These are phyloP conservation scores for Bruguiera gymnorhiza DNA, from an alignment of 345 rosid genomes.

Conservation along the genomic window DNA sequence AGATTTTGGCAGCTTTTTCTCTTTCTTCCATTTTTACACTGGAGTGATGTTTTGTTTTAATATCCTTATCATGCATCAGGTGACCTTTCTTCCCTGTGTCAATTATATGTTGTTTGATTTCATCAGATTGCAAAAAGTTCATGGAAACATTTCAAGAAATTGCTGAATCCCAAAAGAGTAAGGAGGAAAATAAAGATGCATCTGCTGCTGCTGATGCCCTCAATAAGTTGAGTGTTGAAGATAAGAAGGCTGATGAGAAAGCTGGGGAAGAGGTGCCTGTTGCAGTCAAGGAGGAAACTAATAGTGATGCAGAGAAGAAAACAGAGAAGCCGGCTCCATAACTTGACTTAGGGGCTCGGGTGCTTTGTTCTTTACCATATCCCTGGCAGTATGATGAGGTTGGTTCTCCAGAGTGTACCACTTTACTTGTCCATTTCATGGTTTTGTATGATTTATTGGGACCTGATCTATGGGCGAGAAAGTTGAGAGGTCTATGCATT, in stretches of 20 bases:
- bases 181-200: conserved; percentile 68
- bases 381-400: conserved; percentile 12
- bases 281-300: conserved; percentile 32
- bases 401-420: conserved; percentile 3
- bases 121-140: conserved; percentile 75
- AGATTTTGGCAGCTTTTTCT: too few relatives aligned
- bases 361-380: conserved; percentile 9
- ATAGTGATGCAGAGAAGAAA: conserved; percentile 49
- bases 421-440: conserved; percentile 9
- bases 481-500: conserved; percentile 27
- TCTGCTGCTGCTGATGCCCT: conserved; percentile 67
- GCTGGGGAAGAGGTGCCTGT: conserved; percentile 32
- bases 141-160: conserved; percentile 78
- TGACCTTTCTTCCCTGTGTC: background rate
- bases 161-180: conserved; percentile 56
- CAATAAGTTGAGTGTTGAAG: conserved; percentile 67
- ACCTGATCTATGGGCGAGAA: conserved; percentile 16
- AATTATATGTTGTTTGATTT: background rate
- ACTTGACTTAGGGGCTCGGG: conserved; percentile 26
- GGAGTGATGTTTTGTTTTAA: too few relatives aligned
- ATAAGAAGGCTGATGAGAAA: conserved; percentile 47
- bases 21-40: too few relatives aligned
- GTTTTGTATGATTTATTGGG: conserved; percentile 13
- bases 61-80: background rate
- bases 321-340: conserved; percentile 38